Conservation (phyloP, 1,284 basidiomycete genomes). For the Sporisorium iseilematis-ciliati region DNA sequence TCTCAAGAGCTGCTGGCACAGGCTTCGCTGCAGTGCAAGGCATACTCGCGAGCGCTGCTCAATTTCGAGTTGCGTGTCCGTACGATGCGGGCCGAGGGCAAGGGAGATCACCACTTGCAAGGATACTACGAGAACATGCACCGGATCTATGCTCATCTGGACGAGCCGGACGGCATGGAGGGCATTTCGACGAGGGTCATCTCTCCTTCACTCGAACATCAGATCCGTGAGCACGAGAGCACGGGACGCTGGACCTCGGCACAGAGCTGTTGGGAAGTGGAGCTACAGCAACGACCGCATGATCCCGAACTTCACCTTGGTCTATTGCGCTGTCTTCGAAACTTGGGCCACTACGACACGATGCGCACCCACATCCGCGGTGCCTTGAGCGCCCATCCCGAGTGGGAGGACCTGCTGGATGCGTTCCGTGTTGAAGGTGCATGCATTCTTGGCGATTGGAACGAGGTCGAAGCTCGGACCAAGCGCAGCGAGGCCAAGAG, state of each 20-base stretch:
- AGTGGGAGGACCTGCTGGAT: constrained; percentile 83
- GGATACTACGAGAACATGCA: constrained; percentile 90
- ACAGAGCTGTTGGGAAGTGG: constrained; percentile 99
- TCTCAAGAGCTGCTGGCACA: constrained; percentile 90
- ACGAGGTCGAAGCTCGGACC: constrained; percentile 70
- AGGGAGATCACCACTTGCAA: constrained; percentile 71
- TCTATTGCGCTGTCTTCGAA: constrained; percentile 88
- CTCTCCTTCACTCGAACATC: constrained; percentile 91
- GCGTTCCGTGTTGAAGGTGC: constrained; percentile 93
- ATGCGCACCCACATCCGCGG: constrained; percentile 94
- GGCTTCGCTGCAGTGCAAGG: constrained; percentile 92
- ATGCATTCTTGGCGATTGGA: constrained; percentile 95
- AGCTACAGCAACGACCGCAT: constrained; percentile 88
- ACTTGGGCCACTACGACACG: constrained; percentile 97
- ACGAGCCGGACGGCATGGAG: constrained; percentile 99
- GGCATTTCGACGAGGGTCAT: constrained; percentile 91
- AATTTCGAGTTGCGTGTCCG: constrained; percentile 81
- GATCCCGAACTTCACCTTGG: constrained; percentile 91
- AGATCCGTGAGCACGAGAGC: constrained; percentile 97
- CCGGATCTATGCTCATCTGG: constrained; percentile 93
- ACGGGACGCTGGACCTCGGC: constrained; percentile 98
- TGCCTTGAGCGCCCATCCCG: constrained; percentile 84
- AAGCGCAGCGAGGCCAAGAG: constrained; percentile 73
- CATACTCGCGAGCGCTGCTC: constrained; percentile 93
- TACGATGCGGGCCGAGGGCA: constrained; percentile 58